Base-by-base conservation (phyloP, 1,139 yeast genomes). In the Saccharomyces hybrid region DNA sequence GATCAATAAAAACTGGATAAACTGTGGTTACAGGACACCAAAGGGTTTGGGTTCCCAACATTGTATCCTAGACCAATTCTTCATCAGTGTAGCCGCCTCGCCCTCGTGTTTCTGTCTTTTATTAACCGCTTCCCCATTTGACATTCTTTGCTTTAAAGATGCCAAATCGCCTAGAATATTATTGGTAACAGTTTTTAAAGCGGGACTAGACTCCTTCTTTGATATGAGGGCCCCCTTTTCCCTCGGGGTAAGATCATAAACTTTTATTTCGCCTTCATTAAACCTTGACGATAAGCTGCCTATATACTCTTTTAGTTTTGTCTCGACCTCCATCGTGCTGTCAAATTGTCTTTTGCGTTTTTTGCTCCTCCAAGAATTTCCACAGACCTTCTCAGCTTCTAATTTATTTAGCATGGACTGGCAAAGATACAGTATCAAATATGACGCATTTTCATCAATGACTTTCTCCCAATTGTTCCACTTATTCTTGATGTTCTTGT, bases 31-130 rank as follows among this genome's bases (percentile, higher is more conserved):
- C 52, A 64, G 27, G 46, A 62, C 57, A 38, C 83, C 83, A 63
- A 79, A 78, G 1, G 83, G 82, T 53, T 66, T 73, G 0, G 81
- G 78, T 19, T 61, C 63, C 82, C 82, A 79, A 29, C 68, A 57
- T 1, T 62, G 55, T 48, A 67, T 64, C 23, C 51, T 50, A 47
- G 68, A 72, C 63, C 47, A 75, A 41, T 55, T 46, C 42, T 54
- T 55, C 8, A 34, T 28, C 11, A 14, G 25, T 16, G 13, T 5
- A 9, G 27, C 23, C 1, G 9, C 16, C 13, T 25, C 23, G 5
- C 46, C 47, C 25, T 48, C 48, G 28, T 7, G 52, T 32, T 50
- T 49, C 29, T n/a, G 44, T 49, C 48, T 46, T 42, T 51, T 47
- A 9, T 14, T 19, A 6, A 25, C 48, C n/a, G 8, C 47, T 38